These are phyloP conservation scores for Quercus lobata DNA, from an alignment of 331 rosid species.

Conservation along the genomic window DNA sequence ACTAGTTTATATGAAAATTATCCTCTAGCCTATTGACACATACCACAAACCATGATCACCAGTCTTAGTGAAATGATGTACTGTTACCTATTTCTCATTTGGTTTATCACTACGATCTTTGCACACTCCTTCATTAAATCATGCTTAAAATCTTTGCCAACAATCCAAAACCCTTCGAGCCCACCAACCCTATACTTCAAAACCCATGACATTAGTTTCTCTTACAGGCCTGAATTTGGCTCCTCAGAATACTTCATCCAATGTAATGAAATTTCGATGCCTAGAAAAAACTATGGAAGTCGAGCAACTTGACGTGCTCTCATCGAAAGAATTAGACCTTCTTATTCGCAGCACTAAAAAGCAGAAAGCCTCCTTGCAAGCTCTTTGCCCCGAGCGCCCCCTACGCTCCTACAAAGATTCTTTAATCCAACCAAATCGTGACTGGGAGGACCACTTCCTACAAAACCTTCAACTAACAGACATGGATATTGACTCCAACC, in stretches of 20 bases:
- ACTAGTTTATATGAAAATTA: not conserved
- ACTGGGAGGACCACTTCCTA: no score
- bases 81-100: not conserved
- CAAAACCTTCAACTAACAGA: no score
- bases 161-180: slow-evolving; percentile 17
- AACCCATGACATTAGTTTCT: slow-evolving; percentile 29
- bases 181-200: slow-evolving; percentile 32
- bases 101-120: slow-evolving; percentile 2
- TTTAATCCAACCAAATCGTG: no score
- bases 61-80: not conserved
- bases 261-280: no score
- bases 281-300: no score
- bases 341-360: no score
- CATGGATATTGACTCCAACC: no score
- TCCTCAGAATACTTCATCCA: slow-evolving; percentile 27
- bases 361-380: no score
- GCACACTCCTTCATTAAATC: slow-evolving; percentile 1
- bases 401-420: no score
- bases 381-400: no score
- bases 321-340: no score
- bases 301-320: no score
- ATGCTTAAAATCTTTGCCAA: not conserved
- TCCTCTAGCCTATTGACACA: not conserved
- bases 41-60: not conserved
- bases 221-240: slow-evolving; percentile 25